Base-by-base conservation (phyloP, 805 yeast species). In the Teunomyces lycoperdinae region DNA sequence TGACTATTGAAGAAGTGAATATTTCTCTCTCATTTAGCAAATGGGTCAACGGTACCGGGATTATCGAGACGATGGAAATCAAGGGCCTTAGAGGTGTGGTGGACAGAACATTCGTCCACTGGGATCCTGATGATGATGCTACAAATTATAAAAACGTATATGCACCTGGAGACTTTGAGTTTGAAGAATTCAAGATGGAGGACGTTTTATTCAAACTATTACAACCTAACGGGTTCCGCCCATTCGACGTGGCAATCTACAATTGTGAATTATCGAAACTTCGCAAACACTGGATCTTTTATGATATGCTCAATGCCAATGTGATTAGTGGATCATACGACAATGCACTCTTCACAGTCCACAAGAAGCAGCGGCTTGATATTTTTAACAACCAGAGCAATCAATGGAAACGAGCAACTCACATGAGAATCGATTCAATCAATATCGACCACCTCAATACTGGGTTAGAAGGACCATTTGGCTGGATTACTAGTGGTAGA, bases 401-500 rank as follows among this genome's bases (percentile, higher is more conserved):
- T 48, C 73, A 75, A 9, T 79, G 84, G 83, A 75, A 76, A 50
- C 74, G 84, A 48, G 80, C 87, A 9, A 89, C 92, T 1, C 74
- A 97, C 39, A 75, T 89, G 51, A 71, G 98, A 43, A 85, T 91
- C 32, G 98, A 94, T 62, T 83, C 89, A 27, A 78, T 94, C 47
- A 84, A 83, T 60, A 79, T 94, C 33, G 96, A 92, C 56, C 98
- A 94, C 66, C 68, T 94, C 49, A 94, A 94, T 61, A 80, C 88
- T 1, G 98, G 97, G 0, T 78, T 88, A 48, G 83, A 84, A 46
- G 99, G 99, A 0, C 96, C 98, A 9, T 89, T 94, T 66, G 97
- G 98, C 5, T 94, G 99, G 99, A 92, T 94, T 47, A 83, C 89
- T 5, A 78, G 80, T 51, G 99, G 99, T 10, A 83, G 83, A 44